A percentile compares a stretch with the other conserved stretches of the same genome.
phyloP scores from a whole-genome alignment of 179 eudicot genomes.

The Drosera spatulata region DNA sequence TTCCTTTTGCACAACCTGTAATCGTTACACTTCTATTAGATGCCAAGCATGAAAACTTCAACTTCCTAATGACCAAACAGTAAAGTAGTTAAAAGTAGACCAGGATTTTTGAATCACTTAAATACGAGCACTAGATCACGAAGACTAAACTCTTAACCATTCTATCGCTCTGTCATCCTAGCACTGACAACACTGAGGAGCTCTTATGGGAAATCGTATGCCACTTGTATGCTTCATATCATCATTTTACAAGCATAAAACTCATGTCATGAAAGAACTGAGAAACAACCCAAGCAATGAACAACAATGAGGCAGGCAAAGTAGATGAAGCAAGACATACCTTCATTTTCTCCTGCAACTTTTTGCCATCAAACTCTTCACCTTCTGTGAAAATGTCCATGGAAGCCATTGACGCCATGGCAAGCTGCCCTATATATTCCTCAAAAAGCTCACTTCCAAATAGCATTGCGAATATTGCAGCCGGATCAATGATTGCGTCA shows the following conservation, averaged over 20 bases:
- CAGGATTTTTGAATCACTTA: no score
- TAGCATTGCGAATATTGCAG: slow-evolving; percentile 98
- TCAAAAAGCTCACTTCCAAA: slow-evolving; percentile 99
- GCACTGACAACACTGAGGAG: no score
- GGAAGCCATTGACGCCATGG: slow-evolving; percentile 99
- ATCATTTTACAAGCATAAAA: no score
- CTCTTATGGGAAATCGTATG: no score
- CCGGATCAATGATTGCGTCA: slow-evolving; percentile 90
- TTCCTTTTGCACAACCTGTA: slow-evolving; percentile 39
- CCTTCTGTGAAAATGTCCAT: slow-evolving; percentile 76
- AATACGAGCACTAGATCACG: no score
- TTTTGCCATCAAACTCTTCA: slow-evolving; percentile 72
- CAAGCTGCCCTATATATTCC: slow-evolving; percentile 96
- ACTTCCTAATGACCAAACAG: neutral
- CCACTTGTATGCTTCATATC: no score
- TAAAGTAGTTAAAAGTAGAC: no score
- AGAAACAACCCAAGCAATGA: neutral
- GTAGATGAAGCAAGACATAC: slow-evolving; percentile 25
- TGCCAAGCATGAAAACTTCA: neutral
- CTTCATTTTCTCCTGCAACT: slow-evolving; percentile 94
- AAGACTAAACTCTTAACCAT: no score
- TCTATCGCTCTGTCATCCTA: no score
- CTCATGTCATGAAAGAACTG: no score
- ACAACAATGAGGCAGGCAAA: neutral
- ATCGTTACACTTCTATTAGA: neutral